Evolutionary conservation across 164 flowering plant genomes (phyloP).

Genomic region (Santalum album): DNA sequence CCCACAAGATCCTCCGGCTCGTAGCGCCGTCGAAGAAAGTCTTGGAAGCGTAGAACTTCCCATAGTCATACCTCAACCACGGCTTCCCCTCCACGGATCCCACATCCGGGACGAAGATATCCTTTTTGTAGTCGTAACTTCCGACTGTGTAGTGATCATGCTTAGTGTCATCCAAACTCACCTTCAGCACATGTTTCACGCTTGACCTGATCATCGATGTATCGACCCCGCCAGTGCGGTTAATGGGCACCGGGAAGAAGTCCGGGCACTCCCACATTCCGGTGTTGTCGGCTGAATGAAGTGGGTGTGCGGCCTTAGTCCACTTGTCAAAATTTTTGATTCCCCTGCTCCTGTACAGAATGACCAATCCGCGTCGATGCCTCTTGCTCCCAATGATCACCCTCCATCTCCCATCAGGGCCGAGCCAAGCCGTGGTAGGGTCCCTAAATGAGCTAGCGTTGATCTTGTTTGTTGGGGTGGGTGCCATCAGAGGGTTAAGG

Average conservation of each 20-base stretch:
- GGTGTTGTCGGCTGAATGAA: slow-evolving; percentile 9
- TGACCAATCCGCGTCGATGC: background rate
- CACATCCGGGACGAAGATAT: slow-evolving; percentile 21
- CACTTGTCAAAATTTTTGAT: slow-evolving; percentile 8
- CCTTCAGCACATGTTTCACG: slow-evolving; percentile 45
- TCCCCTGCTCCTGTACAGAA: slow-evolving; percentile 11
- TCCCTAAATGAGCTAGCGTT: slow-evolving; percentile 29
- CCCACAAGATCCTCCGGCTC: slow-evolving; percentile 45
- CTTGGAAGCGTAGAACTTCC: slow-evolving; percentile 57
- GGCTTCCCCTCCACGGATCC: slow-evolving; percentile 12
- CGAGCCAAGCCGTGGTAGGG: slow-evolving; percentile 41
- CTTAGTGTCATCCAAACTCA: slow-evolving; percentile 23
- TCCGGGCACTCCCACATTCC: slow-evolving; percentile 20
- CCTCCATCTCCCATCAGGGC: slow-evolving; percentile 14
- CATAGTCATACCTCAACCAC: slow-evolving; percentile 50
- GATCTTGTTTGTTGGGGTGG: slow-evolving; percentile 11
- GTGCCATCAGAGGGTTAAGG: slow-evolving; percentile 31
- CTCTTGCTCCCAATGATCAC: slow-evolving; percentile 7
- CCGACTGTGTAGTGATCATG: slow-evolving; percentile 40
- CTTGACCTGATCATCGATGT: slow-evolving; percentile 5
- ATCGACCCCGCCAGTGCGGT: slow-evolving; percentile 2
- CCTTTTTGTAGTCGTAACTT: slow-evolving; percentile 18
- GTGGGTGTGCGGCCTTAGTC: slow-evolving; percentile 4
- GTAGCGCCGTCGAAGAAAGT: slow-evolving; percentile 35
- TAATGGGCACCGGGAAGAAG: slow-evolving; percentile 9